phyloP scores from a whole-genome alignment of 352 stramenopile genomes.

The Pythium apleroticum region DNA sequence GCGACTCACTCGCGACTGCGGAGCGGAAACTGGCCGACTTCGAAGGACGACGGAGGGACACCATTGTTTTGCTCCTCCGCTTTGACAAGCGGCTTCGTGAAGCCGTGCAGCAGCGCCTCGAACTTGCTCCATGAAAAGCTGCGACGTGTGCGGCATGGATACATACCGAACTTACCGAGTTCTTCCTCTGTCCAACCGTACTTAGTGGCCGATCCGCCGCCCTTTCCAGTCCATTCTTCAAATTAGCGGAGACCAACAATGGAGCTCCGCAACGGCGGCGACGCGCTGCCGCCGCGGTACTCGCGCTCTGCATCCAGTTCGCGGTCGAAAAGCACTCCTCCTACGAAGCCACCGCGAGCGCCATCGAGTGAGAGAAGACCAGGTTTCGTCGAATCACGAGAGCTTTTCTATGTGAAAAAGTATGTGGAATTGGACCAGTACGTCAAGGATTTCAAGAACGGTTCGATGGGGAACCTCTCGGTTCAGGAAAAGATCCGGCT shows the following conservation, averaged over 20 bases:
- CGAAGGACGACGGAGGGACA: too few species aligned
- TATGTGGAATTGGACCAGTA: slow-evolving; percentile 18
- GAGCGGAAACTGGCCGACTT: too few species aligned
- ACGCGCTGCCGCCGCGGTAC: not conserved
- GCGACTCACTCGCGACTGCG: too few species aligned
- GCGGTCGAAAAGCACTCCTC: not conserved
- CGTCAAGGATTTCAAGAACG: not conserved
- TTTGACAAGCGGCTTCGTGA: not conserved
- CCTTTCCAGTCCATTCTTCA: not conserved
- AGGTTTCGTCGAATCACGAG: not conserved
- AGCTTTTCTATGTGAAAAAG: slow-evolving; percentile 10
- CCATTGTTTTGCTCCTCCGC: too few species aligned
- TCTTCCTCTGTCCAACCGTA: not conserved
- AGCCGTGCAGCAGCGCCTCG: not conserved
- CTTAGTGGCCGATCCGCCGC: not conserved
- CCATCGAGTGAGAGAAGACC: not conserved
- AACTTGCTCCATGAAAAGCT: too few species aligned
- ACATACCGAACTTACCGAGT: not conserved
- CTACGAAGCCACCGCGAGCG: too few species aligned
- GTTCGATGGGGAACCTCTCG: not conserved
- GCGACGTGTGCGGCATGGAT: not conserved
- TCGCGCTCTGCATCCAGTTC: not conserved
- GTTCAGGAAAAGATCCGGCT: slow-evolving; percentile 1
- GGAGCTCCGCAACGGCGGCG: not conserved
- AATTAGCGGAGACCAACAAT: too few species aligned